Conservation (phyloP, 371 early-diverging fungal genomes). For the Haplosporangium sp. region DNA sequence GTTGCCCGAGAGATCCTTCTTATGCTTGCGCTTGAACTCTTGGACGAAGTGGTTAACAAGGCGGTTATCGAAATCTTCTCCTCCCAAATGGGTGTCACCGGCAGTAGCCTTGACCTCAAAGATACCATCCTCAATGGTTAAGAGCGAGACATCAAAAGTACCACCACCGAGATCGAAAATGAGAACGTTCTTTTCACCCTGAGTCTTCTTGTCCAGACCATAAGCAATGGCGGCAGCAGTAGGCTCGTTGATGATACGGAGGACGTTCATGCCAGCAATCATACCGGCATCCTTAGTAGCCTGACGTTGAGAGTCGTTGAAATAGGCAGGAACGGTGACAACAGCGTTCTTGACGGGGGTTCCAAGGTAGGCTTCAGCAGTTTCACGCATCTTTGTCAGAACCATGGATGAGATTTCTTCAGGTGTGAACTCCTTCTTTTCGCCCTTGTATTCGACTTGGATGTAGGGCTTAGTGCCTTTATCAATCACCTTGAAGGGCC, state of each 20-base stretch:
- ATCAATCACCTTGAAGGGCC: constrained; percentile 89
- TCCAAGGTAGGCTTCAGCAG: constrained; percentile 96
- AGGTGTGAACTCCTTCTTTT: constrained; percentile 92
- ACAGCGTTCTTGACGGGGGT: constrained; percentile 91
- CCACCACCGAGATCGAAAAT: constrained; percentile 98
- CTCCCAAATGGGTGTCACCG: constrained; percentile 99
- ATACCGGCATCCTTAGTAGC: constrained; percentile 98
- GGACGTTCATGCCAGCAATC: constrained; percentile 94
- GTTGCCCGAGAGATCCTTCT: constrained; percentile 88
- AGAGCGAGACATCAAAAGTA: constrained; percentile 97
- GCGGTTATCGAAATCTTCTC: constrained; percentile 97
- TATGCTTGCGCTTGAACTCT: constrained; percentile 93
- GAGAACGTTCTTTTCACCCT: constrained; percentile 88
- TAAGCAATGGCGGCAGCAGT: constrained; percentile 99
- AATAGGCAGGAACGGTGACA: constrained; percentile 98
- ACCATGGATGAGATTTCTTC: constrained; percentile 98
- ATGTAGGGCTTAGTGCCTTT: constrained; percentile 86
- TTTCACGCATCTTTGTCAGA: constrained; percentile 96
- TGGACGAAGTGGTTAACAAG: constrained; percentile 89
- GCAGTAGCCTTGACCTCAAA: constrained; percentile 96
- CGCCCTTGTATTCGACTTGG: constrained; percentile 88
- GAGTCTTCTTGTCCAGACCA: constrained; percentile 88
- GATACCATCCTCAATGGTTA: constrained; percentile 94
- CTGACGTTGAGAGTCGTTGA: constrained; percentile 97
- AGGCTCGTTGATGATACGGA: constrained; percentile 98